Conservation (phyloP, 805 yeast genomes). For the Metschnikowia sp. region DNA sequence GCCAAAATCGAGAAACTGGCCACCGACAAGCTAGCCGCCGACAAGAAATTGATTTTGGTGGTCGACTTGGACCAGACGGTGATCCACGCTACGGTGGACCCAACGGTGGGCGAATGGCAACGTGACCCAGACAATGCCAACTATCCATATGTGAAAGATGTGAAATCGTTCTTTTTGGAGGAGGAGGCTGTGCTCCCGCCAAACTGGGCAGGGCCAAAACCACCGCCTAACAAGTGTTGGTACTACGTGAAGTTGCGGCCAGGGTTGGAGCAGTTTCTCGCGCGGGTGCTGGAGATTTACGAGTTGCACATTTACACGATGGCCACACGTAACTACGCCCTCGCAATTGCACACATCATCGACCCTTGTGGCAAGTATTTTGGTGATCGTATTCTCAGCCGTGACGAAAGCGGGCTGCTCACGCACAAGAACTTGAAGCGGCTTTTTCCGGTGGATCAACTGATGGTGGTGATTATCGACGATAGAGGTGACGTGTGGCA, state of each 20-base stretch:
- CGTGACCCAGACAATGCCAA: conserved; percentile 81
- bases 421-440: conserved; percentile 86
- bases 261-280: conserved; percentile 72
- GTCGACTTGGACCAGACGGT: conserved; percentile 98
- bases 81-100: conserved; percentile 96
- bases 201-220: conserved; percentile 57
- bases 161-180: conserved; percentile 67
- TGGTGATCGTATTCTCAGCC: conserved; percentile 85
- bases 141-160: conserved; percentile 80
- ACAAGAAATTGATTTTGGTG: conserved; percentile 75
- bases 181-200: conserved; percentile 67
- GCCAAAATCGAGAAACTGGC: conserved; percentile 71
- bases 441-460: conserved; percentile 91
- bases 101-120: conserved; percentile 96
- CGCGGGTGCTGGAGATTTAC: conserved; percentile 57
- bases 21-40: conserved; percentile 55
- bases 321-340: conserved; percentile 95
- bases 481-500: conserved; percentile 99
- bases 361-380: conserved; percentile 86
- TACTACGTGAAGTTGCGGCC: conserved; percentile 93
- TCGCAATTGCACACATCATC: conserved; percentile 81
- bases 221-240: conserved; percentile 65
- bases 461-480: conserved; percentile 94
- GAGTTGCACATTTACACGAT: conserved; percentile 96
- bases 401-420: conserved; percentile 93